phyloP scores from a whole-genome alignment of 2,329 filamentous ascomycete genomes.

The Ophiostoma sp. region DNA sequence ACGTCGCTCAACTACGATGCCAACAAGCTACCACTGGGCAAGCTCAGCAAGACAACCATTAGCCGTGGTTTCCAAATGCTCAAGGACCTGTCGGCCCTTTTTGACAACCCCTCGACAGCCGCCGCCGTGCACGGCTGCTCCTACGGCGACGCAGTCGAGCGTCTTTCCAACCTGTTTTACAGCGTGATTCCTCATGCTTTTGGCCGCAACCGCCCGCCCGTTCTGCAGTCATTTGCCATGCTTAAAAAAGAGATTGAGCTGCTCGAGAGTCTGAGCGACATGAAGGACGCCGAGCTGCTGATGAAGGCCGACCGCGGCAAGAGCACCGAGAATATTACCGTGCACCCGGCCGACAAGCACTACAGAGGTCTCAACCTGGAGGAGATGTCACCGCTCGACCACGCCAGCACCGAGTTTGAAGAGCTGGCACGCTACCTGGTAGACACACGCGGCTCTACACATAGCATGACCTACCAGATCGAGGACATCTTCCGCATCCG shows the following conservation, averaged over 20 bases:
- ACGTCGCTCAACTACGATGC: conserved; percentile 63
- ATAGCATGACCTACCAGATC: conserved; percentile 55
- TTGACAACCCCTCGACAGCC: conserved; percentile 51
- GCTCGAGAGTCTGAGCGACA: conserved; percentile 74
- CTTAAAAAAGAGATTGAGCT: conserved; percentile 74
- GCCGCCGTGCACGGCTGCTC: conserved; percentile 39
- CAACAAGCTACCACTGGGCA: conserved; percentile 75
- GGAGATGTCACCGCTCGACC: conserved; percentile 68
- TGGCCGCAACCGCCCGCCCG: conserved; percentile 64
- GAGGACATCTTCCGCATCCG: conserved; percentile 79
- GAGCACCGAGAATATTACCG: conserved; percentile 36
- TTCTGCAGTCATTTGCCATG: conserved; percentile 51
- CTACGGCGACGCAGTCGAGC: conserved; percentile 45
- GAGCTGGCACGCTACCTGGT: conserved; percentile 62
- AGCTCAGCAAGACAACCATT: conserved; percentile 75
- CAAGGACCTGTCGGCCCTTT: conserved; percentile 65
- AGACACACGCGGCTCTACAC: conserved; percentile 62
- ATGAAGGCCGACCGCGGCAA: conserved; percentile 62
- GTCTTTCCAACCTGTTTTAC: conserved; percentile 73
- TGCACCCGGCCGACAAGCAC: conserved; percentile 66
- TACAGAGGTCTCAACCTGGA: conserved; percentile 65
- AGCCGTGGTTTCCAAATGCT: conserved; percentile 68
- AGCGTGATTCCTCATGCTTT: conserved; percentile 77
- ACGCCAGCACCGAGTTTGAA: conserved; percentile 55
- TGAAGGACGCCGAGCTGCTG: conserved; percentile 75